Conservation (phyloP, 805 yeast genomes). For the Peterozyma toletana region DNA sequence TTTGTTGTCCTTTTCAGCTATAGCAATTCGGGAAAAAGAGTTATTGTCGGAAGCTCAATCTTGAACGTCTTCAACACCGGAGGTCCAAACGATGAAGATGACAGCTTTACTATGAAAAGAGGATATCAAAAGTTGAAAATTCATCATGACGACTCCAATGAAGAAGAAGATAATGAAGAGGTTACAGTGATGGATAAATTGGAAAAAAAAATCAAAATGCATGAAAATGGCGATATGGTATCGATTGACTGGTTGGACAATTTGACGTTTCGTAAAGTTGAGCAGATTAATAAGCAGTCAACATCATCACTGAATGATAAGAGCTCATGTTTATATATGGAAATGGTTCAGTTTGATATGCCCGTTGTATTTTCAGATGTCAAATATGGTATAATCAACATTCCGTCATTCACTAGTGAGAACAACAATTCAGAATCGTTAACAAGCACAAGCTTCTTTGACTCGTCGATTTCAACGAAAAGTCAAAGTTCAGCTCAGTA, state of each 20-base stretch:
- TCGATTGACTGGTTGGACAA: conserved; percentile 70
- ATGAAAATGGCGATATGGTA: conserved; percentile 61
- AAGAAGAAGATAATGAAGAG: conserved; percentile 20
- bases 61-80: conserved; percentile 50
- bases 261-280: conserved; percentile 49
- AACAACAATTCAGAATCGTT: conserved; percentile 3
- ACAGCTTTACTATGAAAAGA: conserved; percentile 49
- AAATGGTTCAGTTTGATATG: conserved; percentile 58
- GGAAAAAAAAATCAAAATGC: conserved; percentile 49
- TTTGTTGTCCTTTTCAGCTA: conserved; percentile 65
- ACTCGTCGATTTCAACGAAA: conserved; percentile 11
- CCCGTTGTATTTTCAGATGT: conserved; percentile 67
- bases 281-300: conserved; percentile 22
- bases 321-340: conserved; percentile 23
- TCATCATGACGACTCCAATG: conserved; percentile 18
- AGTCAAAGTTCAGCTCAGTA: conserved; percentile 14
- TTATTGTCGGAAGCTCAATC: conserved; percentile 55
- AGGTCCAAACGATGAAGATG: conserved; percentile 6
- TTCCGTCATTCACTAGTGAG: conserved; percentile 14
- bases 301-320: not conserved
- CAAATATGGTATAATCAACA: conserved; percentile 27
- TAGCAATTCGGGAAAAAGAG: conserved; percentile 38
- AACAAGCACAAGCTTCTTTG: conserved; percentile 2
- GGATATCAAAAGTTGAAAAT: conserved; percentile 61
- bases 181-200: conserved; percentile 34